Evolutionary conservation across 225 moss, liverwort and hornwort genomes (phyloP), one percentile per base, ranked within the genome.

Genomic region (Lunularia cruciata): DNA sequence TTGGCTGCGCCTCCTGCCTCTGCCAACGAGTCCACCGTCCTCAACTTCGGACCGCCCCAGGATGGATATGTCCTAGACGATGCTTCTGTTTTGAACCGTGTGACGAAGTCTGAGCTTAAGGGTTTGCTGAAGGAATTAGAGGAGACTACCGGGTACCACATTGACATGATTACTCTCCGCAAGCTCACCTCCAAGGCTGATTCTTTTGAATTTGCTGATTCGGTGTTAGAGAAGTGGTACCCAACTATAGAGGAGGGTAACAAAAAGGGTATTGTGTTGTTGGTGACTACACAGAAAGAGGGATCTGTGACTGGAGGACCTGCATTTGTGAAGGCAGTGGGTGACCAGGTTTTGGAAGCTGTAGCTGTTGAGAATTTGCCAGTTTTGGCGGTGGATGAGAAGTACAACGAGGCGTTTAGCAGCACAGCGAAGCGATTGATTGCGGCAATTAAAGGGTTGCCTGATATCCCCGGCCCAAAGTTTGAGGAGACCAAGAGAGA

Each of bases 391-490:
- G 90, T 90, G n/a, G 96, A 98, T 15, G 96, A 98, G 85, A 98
- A 98, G 79, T 98, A 98, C 74, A 98, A 98, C 55, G 98, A 98
- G 75, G 91, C 98, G 2, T 86, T 98, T 57, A 93, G 93, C 86
- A 88, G 81, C 78, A 93, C 98, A 4, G 78, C 93, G 14, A 93
- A 93, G 83, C 90, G 98, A 16, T 68, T 98, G 65, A 74, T 98
- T 55, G 88, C 85, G n/a, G 88, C 93, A 15, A 78, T 98, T n/a
- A 78, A 83, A 46, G 91, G 90, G 0, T 55, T 72, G 42, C 87
- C 86, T 14, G 98, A 98, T 47, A 39, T 77, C 27, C 76, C 78
- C 2, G 98, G 98, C 8, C 98, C 98, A 16, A 76, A 82, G 28
- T 98, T 98, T 79, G 89, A 91, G 79, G 93, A 98, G 55, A 77